phyloP scores from a whole-genome alignment of 768 basidiomycete genomes.

The Amanita inopinata region DNA sequence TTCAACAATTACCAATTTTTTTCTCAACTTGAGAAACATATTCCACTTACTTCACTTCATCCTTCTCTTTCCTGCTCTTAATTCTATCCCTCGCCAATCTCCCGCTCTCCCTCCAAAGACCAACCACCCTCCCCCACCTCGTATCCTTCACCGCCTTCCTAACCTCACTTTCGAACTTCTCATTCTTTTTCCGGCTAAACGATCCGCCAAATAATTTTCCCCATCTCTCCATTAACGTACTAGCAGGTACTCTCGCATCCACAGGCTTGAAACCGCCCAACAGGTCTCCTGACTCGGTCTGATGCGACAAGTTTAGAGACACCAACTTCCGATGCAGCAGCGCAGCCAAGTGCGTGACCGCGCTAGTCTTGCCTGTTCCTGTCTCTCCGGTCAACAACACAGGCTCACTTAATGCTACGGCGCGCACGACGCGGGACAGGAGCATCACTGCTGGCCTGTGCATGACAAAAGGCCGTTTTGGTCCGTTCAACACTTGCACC shows the following conservation, averaged over 20 bases:
- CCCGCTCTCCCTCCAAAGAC: slow-evolving; percentile 74
- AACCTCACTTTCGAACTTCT: slow-evolving; percentile 73
- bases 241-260: slow-evolving; percentile 73
- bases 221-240: slow-evolving; percentile 62
- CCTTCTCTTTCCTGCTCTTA: slow-evolving; percentile 20
- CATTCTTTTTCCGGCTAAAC: slow-evolving; percentile 86
- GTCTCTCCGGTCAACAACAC: slow-evolving; percentile 93
- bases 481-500: slow-evolving; percentile 1
- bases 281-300: slow-evolving; percentile 91
- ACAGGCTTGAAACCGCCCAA: slow-evolving; percentile 96
- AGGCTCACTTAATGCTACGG: slow-evolving; percentile 68
- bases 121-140: slow-evolving; percentile 79
- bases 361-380: slow-evolving; percentile 97
- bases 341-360: slow-evolving; percentile 77
- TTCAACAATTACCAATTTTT: slow-evolving; percentile 8
- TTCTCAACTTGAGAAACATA: too few species aligned
- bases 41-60: slow-evolving; percentile 18
- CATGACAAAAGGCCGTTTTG: slow-evolving; percentile 70
- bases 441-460: slow-evolving; percentile 77
- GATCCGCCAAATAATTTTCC: slow-evolving; percentile 73
- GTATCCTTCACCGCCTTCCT: slow-evolving; percentile 72
- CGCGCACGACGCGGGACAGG: slow-evolving; percentile 70
- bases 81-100: slow-evolving; percentile 63
- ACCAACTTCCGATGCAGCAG: slow-evolving; percentile 69
- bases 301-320: slow-evolving; percentile 90